These are phyloP conservation scores for Russula olivacea DNA, from an alignment of 768 basidiomycete species.

Conservation along the genomic window DNA sequence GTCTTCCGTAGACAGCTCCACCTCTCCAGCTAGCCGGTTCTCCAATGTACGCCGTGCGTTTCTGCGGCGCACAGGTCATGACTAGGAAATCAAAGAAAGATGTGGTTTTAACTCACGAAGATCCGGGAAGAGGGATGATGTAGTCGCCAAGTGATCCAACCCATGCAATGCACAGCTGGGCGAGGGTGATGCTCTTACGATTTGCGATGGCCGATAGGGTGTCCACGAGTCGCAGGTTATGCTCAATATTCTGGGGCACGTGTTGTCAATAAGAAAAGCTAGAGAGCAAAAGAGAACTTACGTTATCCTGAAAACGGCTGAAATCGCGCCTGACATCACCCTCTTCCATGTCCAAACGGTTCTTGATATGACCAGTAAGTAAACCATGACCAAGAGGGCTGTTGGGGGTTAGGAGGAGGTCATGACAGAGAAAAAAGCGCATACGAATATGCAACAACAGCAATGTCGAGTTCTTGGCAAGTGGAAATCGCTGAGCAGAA, in stretches of 20 bases:
- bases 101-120: conserved; percentile 31
- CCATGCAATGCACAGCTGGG: conserved; percentile 39
- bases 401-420: background rate
- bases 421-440: background rate
- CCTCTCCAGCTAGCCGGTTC: conserved; percentile 37
- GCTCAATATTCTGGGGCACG: conserved; percentile 32
- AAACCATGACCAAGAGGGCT: conserved; percentile 52
- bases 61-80: conserved; percentile 24
- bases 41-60: conserved; percentile 39
- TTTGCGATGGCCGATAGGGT: conserved; percentile 36
- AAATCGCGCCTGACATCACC: conserved; percentile 31
- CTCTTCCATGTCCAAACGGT: conserved; percentile 32
- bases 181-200: conserved; percentile 39
- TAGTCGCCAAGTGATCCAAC: conserved; percentile 34
- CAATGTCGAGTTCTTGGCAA: conserved; percentile 47
- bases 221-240: conserved; percentile 42
- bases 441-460: conserved; percentile 54
- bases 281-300: conserved; percentile 8
- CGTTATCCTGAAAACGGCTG: conserved; percentile 38
- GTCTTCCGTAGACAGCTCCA: conserved; percentile 35
- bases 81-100: background rate
- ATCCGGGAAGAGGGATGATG: conserved; percentile 46
- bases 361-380: conserved; percentile 46
- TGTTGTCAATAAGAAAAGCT: conserved; percentile 4
- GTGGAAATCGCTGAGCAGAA: conserved; percentile 42